phyloP scores from a whole-genome alignment of 2,329 filamentous ascomycete genomes.

The Botrytis pseudocinerea region DNA sequence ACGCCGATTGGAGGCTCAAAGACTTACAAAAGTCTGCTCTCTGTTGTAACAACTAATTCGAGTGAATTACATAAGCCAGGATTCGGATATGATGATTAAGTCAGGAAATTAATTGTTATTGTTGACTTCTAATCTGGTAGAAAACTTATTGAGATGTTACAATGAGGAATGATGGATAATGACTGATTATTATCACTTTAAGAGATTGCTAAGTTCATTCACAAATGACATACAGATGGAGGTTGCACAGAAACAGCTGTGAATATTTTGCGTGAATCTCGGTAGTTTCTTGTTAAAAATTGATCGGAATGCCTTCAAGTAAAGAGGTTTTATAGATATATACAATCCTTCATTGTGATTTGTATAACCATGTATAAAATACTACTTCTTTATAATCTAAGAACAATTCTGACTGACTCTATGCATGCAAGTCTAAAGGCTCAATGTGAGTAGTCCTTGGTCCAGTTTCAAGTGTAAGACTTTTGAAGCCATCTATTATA shows the following conservation, averaged over 20 bases:
- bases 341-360: neutral
- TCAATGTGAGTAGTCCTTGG: neutral
- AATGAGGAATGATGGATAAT: too few relatives aligned
- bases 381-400: neutral
- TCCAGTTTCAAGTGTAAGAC: neutral
- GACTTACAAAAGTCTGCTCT: neutral
- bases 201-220: neutral
- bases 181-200: neutral
- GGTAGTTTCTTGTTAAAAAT: neutral
- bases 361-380: neutral
- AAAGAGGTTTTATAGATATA: neutral
- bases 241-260: neutral
- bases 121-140: neutral
- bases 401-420: neutral
- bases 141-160: too few relatives aligned
- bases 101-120: too few relatives aligned
- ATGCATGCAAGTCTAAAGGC: neutral
- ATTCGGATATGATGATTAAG: neutral
- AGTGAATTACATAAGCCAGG: fast-evolving
- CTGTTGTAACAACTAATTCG: neutral
- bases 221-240: neutral
- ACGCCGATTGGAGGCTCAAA: neutral
- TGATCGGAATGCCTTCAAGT: neutral
- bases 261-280: neutral
- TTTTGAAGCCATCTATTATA: neutral